Evolutionary conservation across 345 rosid genomes (phyloP).

Genomic region (Eutrema japonicum): DNA sequence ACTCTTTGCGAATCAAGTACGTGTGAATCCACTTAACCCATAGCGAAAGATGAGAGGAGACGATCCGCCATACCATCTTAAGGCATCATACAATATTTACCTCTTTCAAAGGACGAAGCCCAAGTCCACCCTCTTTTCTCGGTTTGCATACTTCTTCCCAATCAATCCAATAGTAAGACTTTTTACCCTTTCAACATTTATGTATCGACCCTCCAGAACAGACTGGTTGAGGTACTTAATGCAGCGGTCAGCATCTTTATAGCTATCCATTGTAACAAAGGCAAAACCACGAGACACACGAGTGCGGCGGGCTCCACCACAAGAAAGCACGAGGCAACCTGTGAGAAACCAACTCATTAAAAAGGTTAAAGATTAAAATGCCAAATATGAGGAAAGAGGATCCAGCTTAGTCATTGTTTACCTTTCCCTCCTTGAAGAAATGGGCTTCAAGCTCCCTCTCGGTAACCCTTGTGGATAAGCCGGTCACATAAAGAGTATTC

Average conservation of each 20-base stretch:
- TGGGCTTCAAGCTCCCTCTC: slow-evolving; percentile 66
- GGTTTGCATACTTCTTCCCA: too few relatives aligned
- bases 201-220: slow-evolving; percentile 79
- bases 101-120: too few relatives aligned
- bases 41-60: too few relatives aligned
- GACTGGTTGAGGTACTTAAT: slow-evolving; percentile 90
- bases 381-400: neutral
- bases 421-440: slow-evolving; percentile 73
- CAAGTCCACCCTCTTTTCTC: too few relatives aligned
- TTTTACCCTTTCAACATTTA: slow-evolving; percentile 82
- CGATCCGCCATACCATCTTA: too few relatives aligned
- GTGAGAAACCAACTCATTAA: slow-evolving; percentile 23
- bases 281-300: slow-evolving; percentile 91
- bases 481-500: neutral
- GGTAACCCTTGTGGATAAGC: too few relatives aligned
- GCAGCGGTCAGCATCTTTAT: slow-evolving; percentile 81
- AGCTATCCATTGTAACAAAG: slow-evolving; percentile 70
- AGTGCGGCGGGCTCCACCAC: slow-evolving; percentile 80
- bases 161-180: too few relatives aligned
- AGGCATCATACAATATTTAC: too few relatives aligned
- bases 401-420: slow-evolving; percentile 1
- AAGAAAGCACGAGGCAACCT: slow-evolving; percentile 89
- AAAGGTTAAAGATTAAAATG: slow-evolving; percentile 1
- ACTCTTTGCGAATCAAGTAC: too few relatives aligned
- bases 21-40: too few relatives aligned